phyloP scores from a whole-genome alignment of 1,284 basidiomycete genomes.

The Cyathus olla region DNA sequence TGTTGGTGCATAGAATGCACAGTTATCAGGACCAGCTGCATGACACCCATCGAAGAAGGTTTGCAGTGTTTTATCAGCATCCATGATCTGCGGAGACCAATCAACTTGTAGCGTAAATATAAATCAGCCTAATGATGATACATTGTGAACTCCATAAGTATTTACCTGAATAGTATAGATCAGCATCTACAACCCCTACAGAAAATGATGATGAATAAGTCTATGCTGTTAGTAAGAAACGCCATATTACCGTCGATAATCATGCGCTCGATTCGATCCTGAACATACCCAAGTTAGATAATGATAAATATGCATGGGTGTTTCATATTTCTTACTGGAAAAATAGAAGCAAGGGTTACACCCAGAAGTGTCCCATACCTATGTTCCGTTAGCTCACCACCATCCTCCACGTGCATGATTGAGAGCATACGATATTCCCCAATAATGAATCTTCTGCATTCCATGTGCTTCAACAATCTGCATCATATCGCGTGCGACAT shows the following conservation, averaged over 20 bases:
- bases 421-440: slow-evolving; percentile 59
- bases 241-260: slow-evolving; percentile 49
- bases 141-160: background rate
- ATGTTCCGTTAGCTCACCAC: background rate
- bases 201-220: slow-evolving; percentile 11
- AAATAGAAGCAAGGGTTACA: slow-evolving; percentile 58
- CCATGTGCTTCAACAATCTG: slow-evolving; percentile 56
- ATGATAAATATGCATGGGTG: background rate
- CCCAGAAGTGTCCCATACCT: slow-evolving; percentile 61
- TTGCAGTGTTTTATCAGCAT: slow-evolving; percentile 41
- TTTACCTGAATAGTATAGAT: background rate
- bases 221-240: slow-evolving; percentile 41
- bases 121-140: background rate
- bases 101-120: slow-evolving; percentile 18
- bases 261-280: slow-evolving; percentile 53
- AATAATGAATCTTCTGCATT: slow-evolving; percentile 58
- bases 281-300: slow-evolving; percentile 1
- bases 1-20: slow-evolving; percentile 49
- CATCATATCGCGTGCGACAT: slow-evolving; percentile 62
- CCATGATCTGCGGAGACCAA: slow-evolving; percentile 34
- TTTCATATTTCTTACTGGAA: slow-evolving; percentile 47
- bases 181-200: background rate
- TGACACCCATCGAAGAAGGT: slow-evolving; percentile 49
- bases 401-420: background rate
- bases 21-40: slow-evolving; percentile 46